A percentile compares a stretch with the other conserved stretches of the same genome.
phyloP scores from a whole-genome alignment of 2,329 filamentous ascomycete genomes.

The Calonectria pseudoturangicola region DNA sequence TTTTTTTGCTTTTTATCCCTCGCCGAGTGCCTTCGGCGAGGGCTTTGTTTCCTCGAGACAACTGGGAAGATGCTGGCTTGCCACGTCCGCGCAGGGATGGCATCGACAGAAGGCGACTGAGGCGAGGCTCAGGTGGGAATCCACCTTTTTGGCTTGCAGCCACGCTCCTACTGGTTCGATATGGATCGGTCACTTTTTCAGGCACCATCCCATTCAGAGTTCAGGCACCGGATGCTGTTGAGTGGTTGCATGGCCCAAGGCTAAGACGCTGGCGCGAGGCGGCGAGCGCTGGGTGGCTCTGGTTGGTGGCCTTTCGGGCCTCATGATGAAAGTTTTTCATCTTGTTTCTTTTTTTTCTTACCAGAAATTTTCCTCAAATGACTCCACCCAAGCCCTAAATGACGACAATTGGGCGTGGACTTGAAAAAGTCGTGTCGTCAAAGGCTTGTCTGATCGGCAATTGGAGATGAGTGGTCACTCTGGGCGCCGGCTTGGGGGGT shows the following conservation, averaged over 20 bases:
- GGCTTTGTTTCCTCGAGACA: constrained; percentile 22
- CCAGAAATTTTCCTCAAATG: constrained; percentile 14
- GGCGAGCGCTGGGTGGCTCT: constrained; percentile 2
- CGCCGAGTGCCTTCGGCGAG: constrained; percentile 31
- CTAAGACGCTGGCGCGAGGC: constrained; percentile 29
- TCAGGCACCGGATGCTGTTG: constrained; percentile 41
- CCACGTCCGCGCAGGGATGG: constrained; percentile 22
- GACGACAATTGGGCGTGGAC: constrained; percentile 24
- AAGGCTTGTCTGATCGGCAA: constrained; percentile 15
- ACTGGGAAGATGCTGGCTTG: constrained; percentile 36
- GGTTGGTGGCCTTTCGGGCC: constrained; percentile 23
- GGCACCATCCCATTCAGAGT: constrained; percentile 32
- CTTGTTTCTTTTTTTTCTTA: constrained; percentile 25
- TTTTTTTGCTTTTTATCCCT: constrained; percentile 29
- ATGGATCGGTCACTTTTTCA: constrained; percentile 41
- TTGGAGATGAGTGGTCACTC: constrained; percentile 4
- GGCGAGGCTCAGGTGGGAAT: constrained; percentile 21
- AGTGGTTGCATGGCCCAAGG: constrained; percentile 39
- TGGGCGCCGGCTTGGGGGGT: not conserved
- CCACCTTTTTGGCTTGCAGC: constrained; percentile 31
- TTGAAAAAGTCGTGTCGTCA: constrained; percentile 19
- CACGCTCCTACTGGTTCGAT: constrained; percentile 38
- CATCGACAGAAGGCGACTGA: constrained; percentile 19
- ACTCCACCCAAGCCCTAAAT: constrained; percentile 27
- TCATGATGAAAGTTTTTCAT: constrained; percentile 32